phyloP scores from a whole-genome alignment of 805 yeast species.

The Saturnispora serradocipensis region DNA sequence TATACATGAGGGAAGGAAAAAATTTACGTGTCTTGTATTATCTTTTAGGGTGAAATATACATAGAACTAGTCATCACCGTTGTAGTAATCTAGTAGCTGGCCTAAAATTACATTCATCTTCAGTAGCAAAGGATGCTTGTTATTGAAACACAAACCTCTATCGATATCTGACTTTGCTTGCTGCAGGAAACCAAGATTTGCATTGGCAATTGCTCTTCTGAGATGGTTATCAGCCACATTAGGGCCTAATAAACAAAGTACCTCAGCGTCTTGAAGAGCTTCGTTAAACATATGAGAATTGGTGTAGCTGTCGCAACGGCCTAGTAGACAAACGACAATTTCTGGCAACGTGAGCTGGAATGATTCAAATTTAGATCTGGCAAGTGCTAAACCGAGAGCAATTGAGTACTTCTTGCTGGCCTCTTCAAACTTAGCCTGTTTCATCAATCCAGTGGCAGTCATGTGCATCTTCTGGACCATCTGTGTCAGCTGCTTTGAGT shows the following conservation, averaged over 20 bases:
- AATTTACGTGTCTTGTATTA: neutral
- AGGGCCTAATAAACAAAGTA: conserved; percentile 50
- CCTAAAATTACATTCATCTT: conserved; percentile 40
- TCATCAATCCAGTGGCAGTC: conserved; percentile 50
- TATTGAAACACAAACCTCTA: conserved; percentile 60
- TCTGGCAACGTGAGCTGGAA: conserved; percentile 68
- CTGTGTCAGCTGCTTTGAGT: conserved; percentile 46
- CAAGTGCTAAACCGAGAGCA: conserved; percentile 58
- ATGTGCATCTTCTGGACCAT: conserved; percentile 59
- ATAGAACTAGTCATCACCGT: conserved; percentile 37
- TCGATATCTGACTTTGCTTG: conserved; percentile 61
- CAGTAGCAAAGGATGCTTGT: conserved; percentile 39
- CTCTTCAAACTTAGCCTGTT: conserved; percentile 44
- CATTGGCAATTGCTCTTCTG: conserved; percentile 57
- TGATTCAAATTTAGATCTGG: conserved; percentile 65
- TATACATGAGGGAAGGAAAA: neutral
- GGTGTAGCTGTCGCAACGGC: conserved; percentile 62
- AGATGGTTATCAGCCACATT: conserved; percentile 60
- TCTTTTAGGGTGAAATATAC: neutral
- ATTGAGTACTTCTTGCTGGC: conserved; percentile 55
- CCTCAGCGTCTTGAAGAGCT: conserved; percentile 63
- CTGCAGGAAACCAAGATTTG: conserved; percentile 52
- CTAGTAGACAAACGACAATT: conserved; percentile 53
- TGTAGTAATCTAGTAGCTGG: conserved; percentile 44
- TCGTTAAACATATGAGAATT: conserved; percentile 44